Conservation (phyloP, 768 basidiomycete genomes). For the Brasilioporus rufonigricans region DNA sequence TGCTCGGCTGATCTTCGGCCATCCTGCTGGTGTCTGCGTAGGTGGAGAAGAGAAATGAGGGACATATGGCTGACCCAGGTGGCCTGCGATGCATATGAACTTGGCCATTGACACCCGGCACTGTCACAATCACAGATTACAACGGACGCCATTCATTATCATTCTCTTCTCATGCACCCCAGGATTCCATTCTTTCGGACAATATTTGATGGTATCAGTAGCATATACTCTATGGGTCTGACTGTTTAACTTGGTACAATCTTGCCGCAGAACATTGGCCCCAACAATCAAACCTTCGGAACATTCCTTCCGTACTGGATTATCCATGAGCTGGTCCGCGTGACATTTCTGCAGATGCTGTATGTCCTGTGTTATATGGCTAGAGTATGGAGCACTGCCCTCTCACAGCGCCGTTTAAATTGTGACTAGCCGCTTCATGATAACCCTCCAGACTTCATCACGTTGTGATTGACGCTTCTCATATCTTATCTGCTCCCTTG, state of each 20-base stretch:
- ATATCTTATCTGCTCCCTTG: conserved; percentile 20
- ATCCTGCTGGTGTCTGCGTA: conserved; percentile 27
- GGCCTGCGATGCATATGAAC: conserved; percentile 46
- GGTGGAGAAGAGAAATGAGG: conserved; percentile 42
- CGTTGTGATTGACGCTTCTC: background rate
- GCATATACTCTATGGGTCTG: background rate
- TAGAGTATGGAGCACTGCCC: background rate
- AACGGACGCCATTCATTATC: background rate
- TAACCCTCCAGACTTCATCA: background rate
- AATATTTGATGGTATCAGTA: conserved; percentile 9
- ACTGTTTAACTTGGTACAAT: background rate
- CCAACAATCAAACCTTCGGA: background rate
- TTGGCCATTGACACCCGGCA: conserved; percentile 7
- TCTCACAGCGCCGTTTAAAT: background rate
- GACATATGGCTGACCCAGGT: conserved; percentile 47
- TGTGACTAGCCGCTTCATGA: background rate
- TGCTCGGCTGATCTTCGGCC: conserved; percentile 26
- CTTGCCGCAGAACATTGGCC: background rate
- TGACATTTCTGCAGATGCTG: conserved; percentile 2
- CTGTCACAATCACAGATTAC: background rate
- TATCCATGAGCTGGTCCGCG: background rate
- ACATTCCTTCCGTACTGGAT: background rate
- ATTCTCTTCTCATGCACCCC: background rate
- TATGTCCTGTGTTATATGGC: conserved; percentile 18
- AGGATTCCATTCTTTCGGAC: conserved; percentile 11